phyloP scores from a whole-genome alignment of 2,329 filamentous ascomycete species.

The Fusarium abutilonis region DNA sequence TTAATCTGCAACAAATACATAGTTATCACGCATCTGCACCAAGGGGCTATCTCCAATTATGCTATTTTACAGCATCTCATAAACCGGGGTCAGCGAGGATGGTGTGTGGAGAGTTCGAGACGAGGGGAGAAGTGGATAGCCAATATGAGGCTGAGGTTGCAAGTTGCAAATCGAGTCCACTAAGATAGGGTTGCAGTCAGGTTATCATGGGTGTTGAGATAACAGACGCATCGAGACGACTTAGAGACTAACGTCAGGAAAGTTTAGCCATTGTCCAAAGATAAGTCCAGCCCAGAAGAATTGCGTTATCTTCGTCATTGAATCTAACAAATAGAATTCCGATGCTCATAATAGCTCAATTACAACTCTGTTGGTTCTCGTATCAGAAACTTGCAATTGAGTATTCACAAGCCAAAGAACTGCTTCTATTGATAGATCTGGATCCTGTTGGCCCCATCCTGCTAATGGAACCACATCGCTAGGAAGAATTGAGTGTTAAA shows the following conservation, averaged over 20 bases:
- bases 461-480: constrained; percentile 21
- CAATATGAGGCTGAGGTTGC: constrained; percentile 33
- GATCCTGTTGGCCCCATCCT: constrained; percentile 10
- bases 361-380: constrained; percentile 1
- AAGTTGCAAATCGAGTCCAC: constrained; percentile 12
- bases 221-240: constrained; percentile 10
- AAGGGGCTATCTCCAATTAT: constrained; percentile 36
- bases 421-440: constrained; percentile 13
- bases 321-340: constrained; percentile 5
- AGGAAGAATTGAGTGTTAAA: constrained; percentile 33
- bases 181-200: constrained; percentile 21
- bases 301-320: not conserved
- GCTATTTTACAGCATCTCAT: constrained; percentile 33
- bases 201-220: constrained; percentile 18
- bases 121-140: constrained; percentile 9
- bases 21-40: constrained; percentile 17
- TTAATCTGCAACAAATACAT: constrained; percentile 31
- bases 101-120: constrained; percentile 27
- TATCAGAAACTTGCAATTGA: constrained; percentile 6
- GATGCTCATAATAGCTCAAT: constrained; percentile 11
- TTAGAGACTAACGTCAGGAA: not conserved
- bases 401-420: constrained; percentile 39
- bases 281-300: not conserved
- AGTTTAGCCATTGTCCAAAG: not conserved
- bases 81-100: constrained; percentile 9